phyloP scores from a whole-genome alignment of 768 basidiomycete species.

The Calvatia gigantea region DNA sequence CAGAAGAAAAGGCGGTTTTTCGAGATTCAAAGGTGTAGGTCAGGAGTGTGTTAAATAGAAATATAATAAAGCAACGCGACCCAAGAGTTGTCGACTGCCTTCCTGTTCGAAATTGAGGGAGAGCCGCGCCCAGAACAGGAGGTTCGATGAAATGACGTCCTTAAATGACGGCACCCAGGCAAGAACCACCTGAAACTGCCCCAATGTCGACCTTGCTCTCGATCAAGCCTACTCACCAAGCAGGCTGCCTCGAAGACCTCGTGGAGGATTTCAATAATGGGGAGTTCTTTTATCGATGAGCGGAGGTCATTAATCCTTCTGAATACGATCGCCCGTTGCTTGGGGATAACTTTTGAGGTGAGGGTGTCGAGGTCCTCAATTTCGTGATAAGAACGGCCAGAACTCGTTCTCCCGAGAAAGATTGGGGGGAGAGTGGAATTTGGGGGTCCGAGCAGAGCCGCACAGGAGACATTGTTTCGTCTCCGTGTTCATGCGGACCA shows the following conservation, averaged over 20 bases:
- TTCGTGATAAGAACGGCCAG: neutral
- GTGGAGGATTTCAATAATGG: neutral
- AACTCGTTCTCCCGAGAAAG: neutral
- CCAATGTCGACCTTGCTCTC: too few species aligned
- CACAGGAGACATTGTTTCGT: neutral
- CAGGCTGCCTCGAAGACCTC: neutral
- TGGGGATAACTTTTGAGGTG: neutral
- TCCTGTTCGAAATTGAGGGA: neutral
- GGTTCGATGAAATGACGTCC: neutral
- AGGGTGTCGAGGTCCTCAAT: neutral
- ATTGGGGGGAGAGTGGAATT: neutral
- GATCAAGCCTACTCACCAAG: neutral
- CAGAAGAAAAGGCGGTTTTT: neutral
- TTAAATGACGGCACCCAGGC: neutral
- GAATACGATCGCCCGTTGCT: neutral
- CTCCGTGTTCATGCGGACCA: neutral
- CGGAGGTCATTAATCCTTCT: neutral
- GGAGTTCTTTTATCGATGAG: neutral
- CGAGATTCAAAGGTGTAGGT: neutral
- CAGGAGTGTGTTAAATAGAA: neutral
- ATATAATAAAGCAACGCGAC: neutral
- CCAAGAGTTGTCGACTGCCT: neutral
- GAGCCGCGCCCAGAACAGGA: neutral
- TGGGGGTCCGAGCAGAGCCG: conserved; percentile 1
- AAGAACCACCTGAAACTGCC: neutral